Percentiles rank a stretch among this genome's conserved stretches.
phyloP scores from a whole-genome alignment of 177 flowering plant species.

The Vitis hybrid region DNA sequence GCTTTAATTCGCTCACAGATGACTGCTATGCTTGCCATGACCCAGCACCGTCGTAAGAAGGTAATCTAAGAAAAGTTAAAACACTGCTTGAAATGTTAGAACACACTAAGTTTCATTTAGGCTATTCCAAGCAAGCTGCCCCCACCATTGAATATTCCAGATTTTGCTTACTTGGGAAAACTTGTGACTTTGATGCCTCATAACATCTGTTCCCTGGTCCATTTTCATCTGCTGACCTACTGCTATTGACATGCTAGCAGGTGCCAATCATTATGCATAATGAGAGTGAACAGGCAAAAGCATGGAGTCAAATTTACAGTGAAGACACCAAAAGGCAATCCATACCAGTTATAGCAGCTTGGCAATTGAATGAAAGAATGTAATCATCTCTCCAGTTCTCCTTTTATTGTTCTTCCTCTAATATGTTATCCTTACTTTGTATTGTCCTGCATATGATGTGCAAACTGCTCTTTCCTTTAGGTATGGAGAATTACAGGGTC shows the following conservation, averaged over 20 bases:
- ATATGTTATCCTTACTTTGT: neutral
- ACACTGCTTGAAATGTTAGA: too few species aligned
- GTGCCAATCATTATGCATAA: constrained; percentile 89
- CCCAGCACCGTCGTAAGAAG: constrained; percentile 95
- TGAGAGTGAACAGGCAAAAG: constrained; percentile 77
- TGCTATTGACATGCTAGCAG: constrained; percentile 31
- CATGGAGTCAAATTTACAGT: constrained; percentile 87
- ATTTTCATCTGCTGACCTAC: neutral
- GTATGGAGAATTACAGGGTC: constrained; percentile 99
- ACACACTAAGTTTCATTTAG: neutral
- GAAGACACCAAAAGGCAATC: constrained; percentile 87
- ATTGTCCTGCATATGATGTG: neutral
- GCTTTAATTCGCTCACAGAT: constrained; percentile 94
- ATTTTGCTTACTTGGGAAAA: too few species aligned
- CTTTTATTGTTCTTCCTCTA: neutral
- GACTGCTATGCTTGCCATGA: constrained; percentile 99
- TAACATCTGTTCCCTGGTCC: neutral
- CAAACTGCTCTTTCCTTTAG: constrained; percentile 32
- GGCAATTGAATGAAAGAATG: constrained; percentile 99
- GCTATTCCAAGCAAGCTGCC: neutral
- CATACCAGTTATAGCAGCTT: constrained; percentile 87
- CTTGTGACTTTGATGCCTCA: neutral
- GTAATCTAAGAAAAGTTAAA: constrained; percentile 27
- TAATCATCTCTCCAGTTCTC: constrained; percentile 24
- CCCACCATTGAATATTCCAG: too few species aligned